Conservation (phyloP, 805 yeast species). For the Yarrowia deformans region DNA sequence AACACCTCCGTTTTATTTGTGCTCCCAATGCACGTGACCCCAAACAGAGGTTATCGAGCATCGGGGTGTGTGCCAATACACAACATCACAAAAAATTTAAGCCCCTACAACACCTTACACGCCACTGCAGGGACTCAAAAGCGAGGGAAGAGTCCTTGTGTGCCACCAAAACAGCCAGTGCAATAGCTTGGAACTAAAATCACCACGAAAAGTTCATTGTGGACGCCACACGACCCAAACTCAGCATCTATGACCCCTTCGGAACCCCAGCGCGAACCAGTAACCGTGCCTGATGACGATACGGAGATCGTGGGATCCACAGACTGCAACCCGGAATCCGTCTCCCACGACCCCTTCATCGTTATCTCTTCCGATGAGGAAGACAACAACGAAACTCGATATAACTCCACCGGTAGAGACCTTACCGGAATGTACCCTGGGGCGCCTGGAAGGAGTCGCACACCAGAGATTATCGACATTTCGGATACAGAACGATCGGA, state of each 20-base stretch:
- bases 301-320: background rate
- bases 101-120: background rate
- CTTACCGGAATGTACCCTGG: too few relatives aligned
- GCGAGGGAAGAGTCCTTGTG: slow-evolving; percentile 26
- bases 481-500: slow-evolving; percentile 18
- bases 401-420: too few relatives aligned
- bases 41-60: slow-evolving; percentile 19
- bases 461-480: slow-evolving; percentile 11
- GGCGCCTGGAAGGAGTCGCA: background rate
- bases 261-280: background rate
- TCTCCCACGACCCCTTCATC: background rate
- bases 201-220: background rate
- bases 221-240: background rate
- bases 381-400: background rate
- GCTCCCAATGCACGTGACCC: slow-evolving; percentile 9
- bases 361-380: slow-evolving; percentile 29
- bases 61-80: slow-evolving; percentile 19
- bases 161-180: background rate
- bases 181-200: background rate
- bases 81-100: background rate
- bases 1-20: background rate
- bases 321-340: background rate
- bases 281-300: background rate
- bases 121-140: slow-evolving; percentile 15
- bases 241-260: slow-evolving; percentile 2